Evolutionary conservation across 139 green algal genomes (phyloP).

Genomic region (Nannochloris sp.): DNA sequence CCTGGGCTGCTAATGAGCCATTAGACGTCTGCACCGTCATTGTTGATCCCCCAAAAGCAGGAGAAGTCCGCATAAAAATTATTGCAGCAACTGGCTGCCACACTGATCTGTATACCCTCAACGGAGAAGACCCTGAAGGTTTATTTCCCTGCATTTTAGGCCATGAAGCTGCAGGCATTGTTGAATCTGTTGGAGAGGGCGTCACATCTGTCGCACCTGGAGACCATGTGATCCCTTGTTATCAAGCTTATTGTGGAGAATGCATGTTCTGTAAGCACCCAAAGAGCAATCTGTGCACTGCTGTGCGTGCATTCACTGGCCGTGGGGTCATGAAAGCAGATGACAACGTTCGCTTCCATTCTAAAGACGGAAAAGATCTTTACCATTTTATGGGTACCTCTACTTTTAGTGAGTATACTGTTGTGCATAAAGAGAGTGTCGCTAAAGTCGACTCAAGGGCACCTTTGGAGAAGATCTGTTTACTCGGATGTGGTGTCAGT

Average conservation of each 20-base stretch:
- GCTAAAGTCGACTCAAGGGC: conserved; percentile 65
- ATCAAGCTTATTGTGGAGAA: conserved; percentile 75
- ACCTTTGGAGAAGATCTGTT: conserved; percentile 74
- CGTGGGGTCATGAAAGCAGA: conserved; percentile 92
- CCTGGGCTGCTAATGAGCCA: conserved; percentile 77
- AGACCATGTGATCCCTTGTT: conserved; percentile 28
- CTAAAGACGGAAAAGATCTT: conserved; percentile 72
- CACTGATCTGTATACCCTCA: conserved; percentile 91
- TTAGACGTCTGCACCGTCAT: conserved; percentile 76
- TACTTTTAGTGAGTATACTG: conserved; percentile 97
- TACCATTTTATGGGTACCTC: conserved; percentile 99
- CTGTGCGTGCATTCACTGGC: conserved; percentile 75
- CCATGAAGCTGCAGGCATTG: conserved; percentile 92
- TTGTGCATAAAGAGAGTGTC: conserved; percentile 86
- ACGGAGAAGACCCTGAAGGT: conserved; percentile 66
- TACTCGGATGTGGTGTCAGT: conserved; percentile 76
- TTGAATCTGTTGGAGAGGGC: conserved; percentile 87
- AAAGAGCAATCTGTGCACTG: conserved; percentile 23
- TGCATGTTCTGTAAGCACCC: conserved; percentile 96
- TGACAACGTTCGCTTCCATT: conserved; percentile 72
- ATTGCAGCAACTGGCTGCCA: conserved; percentile 89
- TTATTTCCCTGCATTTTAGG: conserved; percentile 96
- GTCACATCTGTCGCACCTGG: conserved; percentile 42
- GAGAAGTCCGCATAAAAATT: conserved; percentile 90
- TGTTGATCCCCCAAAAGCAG: conserved; percentile 74